These are phyloP conservation scores for Acer campestre DNA, from an alignment of 345 rosid species.

Conservation along the genomic window DNA sequence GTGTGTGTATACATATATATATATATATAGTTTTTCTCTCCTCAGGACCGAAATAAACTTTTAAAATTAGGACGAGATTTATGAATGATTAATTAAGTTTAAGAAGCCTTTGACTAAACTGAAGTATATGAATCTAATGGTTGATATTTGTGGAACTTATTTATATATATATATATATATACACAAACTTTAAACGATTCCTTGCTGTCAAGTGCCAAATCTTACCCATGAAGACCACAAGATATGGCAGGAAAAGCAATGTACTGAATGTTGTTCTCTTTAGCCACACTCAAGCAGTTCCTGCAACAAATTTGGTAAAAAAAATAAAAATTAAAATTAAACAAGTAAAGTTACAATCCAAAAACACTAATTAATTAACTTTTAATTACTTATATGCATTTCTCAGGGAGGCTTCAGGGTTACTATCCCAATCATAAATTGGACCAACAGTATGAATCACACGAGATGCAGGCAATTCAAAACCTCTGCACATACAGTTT, in stretches of 20 bases:
- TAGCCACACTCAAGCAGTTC: conserved; percentile 68
- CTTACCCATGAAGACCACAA: background rate
- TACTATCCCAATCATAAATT: conserved; percentile 40
- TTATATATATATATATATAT: no score
- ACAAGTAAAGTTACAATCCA: background rate
- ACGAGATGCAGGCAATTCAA: conserved; percentile 64
- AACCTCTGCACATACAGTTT: conserved; percentile 38
- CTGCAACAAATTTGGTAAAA: conserved; percentile 38
- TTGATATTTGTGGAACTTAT: no score
- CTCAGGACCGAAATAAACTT: no score
- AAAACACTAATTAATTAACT: background rate
- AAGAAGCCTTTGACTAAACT: no score
- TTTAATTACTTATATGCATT: conserved; percentile 60
- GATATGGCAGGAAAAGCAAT: conserved; percentile 81
- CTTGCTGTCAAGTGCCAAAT: background rate
- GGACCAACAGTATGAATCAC: conserved; percentile 89
- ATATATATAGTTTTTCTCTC: no score
- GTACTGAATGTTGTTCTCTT: conserved; percentile 62
- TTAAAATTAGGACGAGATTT: no score
- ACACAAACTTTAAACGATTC: background rate
- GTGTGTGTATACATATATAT: no score
- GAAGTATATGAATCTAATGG: no score
- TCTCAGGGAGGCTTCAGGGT: conserved; percentile 53
- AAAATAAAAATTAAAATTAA: conserved; percentile 12
- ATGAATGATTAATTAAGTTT: no score